phyloP scores from a whole-genome alignment of 768 basidiomycete genomes.

The Amanita pseudoporphyria region DNA sequence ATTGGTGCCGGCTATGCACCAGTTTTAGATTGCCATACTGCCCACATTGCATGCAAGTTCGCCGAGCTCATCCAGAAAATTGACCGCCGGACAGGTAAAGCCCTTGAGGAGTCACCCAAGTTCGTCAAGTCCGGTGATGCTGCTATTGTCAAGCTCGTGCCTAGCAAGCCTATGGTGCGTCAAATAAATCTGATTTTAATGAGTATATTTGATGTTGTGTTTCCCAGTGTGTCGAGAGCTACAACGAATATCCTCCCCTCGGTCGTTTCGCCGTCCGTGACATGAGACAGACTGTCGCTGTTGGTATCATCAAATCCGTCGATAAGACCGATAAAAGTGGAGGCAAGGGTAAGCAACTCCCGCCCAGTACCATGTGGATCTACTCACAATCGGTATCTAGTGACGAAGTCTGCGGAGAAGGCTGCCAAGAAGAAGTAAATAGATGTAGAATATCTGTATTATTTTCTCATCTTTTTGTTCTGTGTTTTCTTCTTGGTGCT shows the following conservation, averaged over 20 bases:
- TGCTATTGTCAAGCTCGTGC: constrained; percentile 95
- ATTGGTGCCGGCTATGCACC: constrained; percentile 99
- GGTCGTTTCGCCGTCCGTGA: constrained; percentile 99
- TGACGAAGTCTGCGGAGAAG: constrained; percentile 95
- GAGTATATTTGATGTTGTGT: not conserved
- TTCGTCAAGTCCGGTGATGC: constrained; percentile 99
- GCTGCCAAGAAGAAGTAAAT: constrained; percentile 91
- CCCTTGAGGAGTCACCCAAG: constrained; percentile 81
- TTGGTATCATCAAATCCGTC: constrained; percentile 97
- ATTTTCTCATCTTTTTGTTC: constrained; percentile 41
- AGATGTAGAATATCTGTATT: constrained; percentile 67
- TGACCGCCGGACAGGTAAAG: constrained; percentile 96
- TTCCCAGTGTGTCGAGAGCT: constrained; percentile 48
- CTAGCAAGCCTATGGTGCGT: constrained; percentile 85
- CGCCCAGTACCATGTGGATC: not conserved
- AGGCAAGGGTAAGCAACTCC: constrained; percentile 65
- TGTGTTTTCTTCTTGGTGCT: constrained; percentile 31
- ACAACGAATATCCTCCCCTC: constrained; percentile 97
- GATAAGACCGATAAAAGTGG: constrained; percentile 84
- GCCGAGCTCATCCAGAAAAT: constrained; percentile 98
- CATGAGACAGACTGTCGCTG: constrained; percentile 99
- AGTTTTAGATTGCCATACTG: constrained; percentile 99
- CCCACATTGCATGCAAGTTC: constrained; percentile 99
- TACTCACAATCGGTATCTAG: constrained; percentile 24
- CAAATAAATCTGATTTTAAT: not conserved